Evolutionary conservation across 1,284 basidiomycete genomes (phyloP).

Genomic region (Ceratobasidium sp.): DNA sequence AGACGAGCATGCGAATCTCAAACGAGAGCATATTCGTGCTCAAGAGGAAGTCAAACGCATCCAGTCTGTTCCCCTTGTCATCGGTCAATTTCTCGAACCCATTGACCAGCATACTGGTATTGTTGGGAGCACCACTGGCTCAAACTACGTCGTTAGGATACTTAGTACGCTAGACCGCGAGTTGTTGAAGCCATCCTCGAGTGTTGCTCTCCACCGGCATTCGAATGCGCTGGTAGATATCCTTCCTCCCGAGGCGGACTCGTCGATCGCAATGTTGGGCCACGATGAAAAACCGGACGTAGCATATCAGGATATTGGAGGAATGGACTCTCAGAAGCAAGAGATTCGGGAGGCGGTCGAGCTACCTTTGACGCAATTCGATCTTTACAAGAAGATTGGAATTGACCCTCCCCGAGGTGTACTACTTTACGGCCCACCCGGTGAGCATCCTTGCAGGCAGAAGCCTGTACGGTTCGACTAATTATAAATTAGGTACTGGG

Average conservation of each 20-base stretch:
- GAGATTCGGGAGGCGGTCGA: constrained; percentile 99
- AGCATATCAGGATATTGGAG: constrained; percentile 91
- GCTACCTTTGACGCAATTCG: constrained; percentile 97
- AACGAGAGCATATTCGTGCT: constrained; percentile 96
- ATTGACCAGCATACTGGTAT: constrained; percentile 99
- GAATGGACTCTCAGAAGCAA: constrained; percentile 98
- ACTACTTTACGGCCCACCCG: constrained; percentile 92
- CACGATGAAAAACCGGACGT: constrained; percentile 96
- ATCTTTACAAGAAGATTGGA: constrained; percentile 99
- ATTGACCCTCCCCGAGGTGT: constrained; percentile 98
- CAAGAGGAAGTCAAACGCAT: constrained; percentile 99
- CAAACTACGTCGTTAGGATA: constrained; percentile 98
- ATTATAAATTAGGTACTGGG: constrained; percentile 80
- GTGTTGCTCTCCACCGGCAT: constrained; percentile 97
- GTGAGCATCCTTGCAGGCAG: constrained; percentile 60
- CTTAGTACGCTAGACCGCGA: constrained; percentile 98
- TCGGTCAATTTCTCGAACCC: constrained; percentile 99
- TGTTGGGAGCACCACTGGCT: constrained; percentile 97
- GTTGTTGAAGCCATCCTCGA: constrained; percentile 95
- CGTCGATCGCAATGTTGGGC: constrained; percentile 94
- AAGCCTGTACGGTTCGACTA: not conserved
- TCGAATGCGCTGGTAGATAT: constrained; percentile 99
- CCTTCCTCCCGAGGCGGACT: constrained; percentile 98
- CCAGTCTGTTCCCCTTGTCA: constrained; percentile 99
- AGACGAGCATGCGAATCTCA: constrained; percentile 98